Base-by-base conservation (phyloP, 1,284 basidiomycete species). In the Apiotrichum sp. region DNA sequence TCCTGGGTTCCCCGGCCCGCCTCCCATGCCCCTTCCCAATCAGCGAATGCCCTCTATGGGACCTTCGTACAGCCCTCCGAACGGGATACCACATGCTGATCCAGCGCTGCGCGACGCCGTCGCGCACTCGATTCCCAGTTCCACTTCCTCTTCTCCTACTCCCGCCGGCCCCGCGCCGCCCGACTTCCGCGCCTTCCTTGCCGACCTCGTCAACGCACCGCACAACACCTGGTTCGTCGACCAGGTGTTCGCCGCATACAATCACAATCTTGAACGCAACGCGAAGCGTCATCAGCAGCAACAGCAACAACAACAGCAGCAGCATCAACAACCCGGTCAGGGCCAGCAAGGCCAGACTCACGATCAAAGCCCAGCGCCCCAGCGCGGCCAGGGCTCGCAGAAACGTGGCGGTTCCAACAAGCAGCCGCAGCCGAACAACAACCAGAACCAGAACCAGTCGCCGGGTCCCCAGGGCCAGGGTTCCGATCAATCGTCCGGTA, bases 181-280 rank as follows among this genome's bases (percentile, higher is more conserved):
- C 16, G 35, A 48, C 35, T 48, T 48, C 36, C 47, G 47, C 35
- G 47, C 35, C 14, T 48, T 22, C 35, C 47, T 48, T n/a, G 35
- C 47, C 16, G 47, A 48, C 16, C 47, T 48, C 35, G 47, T 48
- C 36, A 36, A 29, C 32, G 13, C 13, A 9, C 47, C 47, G 16
- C 14, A 38, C 34, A 48, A 48, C 47, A 35, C 35, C 16, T 48
- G 47, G 47, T 48, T 48, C 22, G 47, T 48, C 47, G 47, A 48
- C 47, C 47, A 48, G 47, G 47, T 48, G 8, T 48, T 48, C 31
- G 47, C 47, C 16, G 35, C 47, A 2, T 48, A 48, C 36, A 48
- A 34, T 4, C 47, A 48, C 22, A 48, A 48, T 36, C 47, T 48
- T 9, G 47, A 48, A 22, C 8, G 6, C 10, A 8, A 10, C 11